These are phyloP conservation scores for Talaromyces wortmannii DNA, from an alignment of 495 filamentous ascomycete species.

Conservation along the genomic window DNA sequence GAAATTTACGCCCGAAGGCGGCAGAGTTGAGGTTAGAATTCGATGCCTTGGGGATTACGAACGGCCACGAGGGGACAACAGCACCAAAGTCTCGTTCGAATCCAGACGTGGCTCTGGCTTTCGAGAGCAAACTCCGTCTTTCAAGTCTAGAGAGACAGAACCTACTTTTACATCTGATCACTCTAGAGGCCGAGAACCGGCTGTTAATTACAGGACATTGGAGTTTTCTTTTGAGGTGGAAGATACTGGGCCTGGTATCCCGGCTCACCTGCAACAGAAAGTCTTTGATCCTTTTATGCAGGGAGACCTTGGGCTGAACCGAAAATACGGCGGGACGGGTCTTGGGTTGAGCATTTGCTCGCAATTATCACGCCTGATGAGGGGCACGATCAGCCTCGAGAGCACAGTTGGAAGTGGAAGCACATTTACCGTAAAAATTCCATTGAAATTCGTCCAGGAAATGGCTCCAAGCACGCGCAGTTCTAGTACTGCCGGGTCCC, in stretches of 20 bases:
- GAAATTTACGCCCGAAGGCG: slow-evolving; percentile 82
- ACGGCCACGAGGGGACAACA: slow-evolving; percentile 3
- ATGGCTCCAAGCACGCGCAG: slow-evolving; percentile 42
- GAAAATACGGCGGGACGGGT: slow-evolving; percentile 89
- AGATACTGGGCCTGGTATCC: slow-evolving; percentile 89
- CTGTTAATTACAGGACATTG: slow-evolving; percentile 44
- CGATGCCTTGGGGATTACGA: slow-evolving; percentile 49
- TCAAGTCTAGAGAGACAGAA: slow-evolving; percentile 1
- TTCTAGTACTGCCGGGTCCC: slow-evolving; percentile 16
- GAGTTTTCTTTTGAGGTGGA: slow-evolving; percentile 82
- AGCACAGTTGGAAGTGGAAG: slow-evolving; percentile 71
- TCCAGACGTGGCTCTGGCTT: slow-evolving; percentile 4
- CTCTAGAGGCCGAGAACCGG: slow-evolving; percentile 1
- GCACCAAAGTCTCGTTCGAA: slow-evolving; percentile 9
- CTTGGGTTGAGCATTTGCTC: slow-evolving; percentile 83
- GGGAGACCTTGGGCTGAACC: slow-evolving; percentile 79
- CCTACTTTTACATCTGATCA: background rate
- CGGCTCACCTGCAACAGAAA: slow-evolving; percentile 61
- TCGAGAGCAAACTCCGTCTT: slow-evolving; percentile 7
- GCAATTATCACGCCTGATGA: slow-evolving; percentile 79
- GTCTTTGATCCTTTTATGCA: slow-evolving; percentile 96
- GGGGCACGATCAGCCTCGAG: slow-evolving; percentile 62
- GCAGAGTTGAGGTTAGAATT: slow-evolving; percentile 67
- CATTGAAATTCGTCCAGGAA: slow-evolving; percentile 69
- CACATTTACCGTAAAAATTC: slow-evolving; percentile 77